Percentiles rank a stretch among this genome's conserved stretches.
These are phyloP conservation scores for Lentinula boryana DNA, from an alignment of 768 basidiomycete species.

Conservation along the genomic window DNA sequence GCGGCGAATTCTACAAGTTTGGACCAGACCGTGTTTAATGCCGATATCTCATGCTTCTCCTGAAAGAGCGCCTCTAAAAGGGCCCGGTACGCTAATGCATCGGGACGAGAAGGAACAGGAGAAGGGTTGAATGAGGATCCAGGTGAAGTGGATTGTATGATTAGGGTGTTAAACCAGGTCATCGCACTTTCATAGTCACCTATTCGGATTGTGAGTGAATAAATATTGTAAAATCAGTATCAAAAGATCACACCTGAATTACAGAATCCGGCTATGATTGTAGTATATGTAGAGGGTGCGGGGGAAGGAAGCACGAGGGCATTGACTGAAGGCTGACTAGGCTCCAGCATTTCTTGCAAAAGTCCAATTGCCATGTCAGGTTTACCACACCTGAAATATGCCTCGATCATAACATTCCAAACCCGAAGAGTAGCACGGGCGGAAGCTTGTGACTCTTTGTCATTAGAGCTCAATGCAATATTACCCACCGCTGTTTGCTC, in stretches of 20 bases:
- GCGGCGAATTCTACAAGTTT: conserved; percentile 11
- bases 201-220: not conserved
- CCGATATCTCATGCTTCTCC: conserved; percentile 41
- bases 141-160: conserved; percentile 31
- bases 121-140: conserved; percentile 36
- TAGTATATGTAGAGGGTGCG: conserved; percentile 55
- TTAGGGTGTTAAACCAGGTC: conserved; percentile 66
- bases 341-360: conserved; percentile 66
- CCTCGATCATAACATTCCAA: conserved; percentile 75
- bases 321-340: conserved; percentile 16
- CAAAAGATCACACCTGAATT: conserved; percentile 21
- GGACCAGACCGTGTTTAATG: conserved; percentile 50
- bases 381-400: conserved; percentile 60
- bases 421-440: conserved; percentile 38
- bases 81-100: conserved; percentile 45
- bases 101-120: conserved; percentile 43
- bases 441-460: conserved; percentile 7
- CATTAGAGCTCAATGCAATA: conserved; percentile 23
- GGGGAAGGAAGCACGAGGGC: conserved; percentile 36
- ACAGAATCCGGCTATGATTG: conserved; percentile 63
- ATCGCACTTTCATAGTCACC: conserved; percentile 59
- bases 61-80: conserved; percentile 53
- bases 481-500: conserved; percentile 31
- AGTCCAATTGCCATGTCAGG: conserved; percentile 60
- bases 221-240: not conserved